Evolutionary conservation across 2,329 filamentous ascomycete genomes (phyloP), one percentile per base, ranked within the genome.

Genomic region (Teratosphaeria viscida): DNA sequence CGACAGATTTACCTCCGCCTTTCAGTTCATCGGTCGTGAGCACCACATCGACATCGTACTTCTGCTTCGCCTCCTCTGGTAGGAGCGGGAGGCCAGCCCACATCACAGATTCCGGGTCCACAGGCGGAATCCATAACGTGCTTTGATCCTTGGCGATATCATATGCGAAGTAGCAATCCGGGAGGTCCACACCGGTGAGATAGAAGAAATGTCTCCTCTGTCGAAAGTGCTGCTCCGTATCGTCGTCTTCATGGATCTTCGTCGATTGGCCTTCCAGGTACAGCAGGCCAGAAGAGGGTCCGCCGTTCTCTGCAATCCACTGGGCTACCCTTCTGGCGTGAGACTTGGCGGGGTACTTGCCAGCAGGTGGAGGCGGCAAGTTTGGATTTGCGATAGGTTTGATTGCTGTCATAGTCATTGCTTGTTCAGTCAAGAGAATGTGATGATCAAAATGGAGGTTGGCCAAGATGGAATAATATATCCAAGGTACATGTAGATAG

Each of bases 11-110:
- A n/a, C 82, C 53, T 23, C 34, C 81, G n/a, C 84, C 77, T 72
- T 94, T 92, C 66, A 95, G 79, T 53, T 94, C 87, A 57, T 82
- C 84, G 11, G 65, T 70, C 2, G 70, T 70, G 11, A 66, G 63
- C 6, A 71, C 71, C 8, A 84, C 79, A 72, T 97, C 92, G 53
- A 79, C 71, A 57, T 79, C 76, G 66, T 76, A 77, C 61, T 65
- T 74, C 55, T 83, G 75, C 60, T 88, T 77, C 5, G 92, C 92
- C 71, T 96, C 88, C 52, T 88, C 81, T 37, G 82, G 77, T 39
- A 85, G 88, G 61, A 95, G 77, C 0, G 94, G 94, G 39, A 99
- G 82, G n/a, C 94, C 94, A 23, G 88, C 89, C 94, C 94, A 99
- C 73, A 99, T 91, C 60, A 99, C 92, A 60, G 85, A 86, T 56